Evolutionary conservation across 305 asterid genomes (phyloP).

Genomic region (Fraxinus floribunda): DNA sequence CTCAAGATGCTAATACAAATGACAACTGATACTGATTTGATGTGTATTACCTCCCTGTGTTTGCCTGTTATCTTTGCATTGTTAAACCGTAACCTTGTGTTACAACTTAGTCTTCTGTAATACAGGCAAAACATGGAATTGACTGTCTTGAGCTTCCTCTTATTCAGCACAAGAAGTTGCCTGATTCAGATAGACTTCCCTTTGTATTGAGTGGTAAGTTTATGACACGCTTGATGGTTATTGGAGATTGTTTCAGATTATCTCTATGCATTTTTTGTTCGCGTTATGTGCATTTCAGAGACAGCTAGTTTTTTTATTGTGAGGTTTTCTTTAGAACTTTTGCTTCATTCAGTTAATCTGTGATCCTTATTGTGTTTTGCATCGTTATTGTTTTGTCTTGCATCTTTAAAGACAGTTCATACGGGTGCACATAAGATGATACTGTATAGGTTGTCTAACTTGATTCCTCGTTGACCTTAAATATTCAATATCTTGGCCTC

Average conservation of each 20-base stretch:
- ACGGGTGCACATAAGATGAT: background rate
- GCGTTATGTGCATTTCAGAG: background rate
- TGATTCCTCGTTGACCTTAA: background rate
- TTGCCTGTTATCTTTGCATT: background rate
- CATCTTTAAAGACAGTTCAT: background rate
- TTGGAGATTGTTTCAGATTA: background rate
- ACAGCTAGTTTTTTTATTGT: background rate
- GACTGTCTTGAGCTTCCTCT: conserved; percentile 77
- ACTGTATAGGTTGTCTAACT: background rate
- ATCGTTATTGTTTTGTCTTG: background rate
- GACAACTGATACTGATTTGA: background rate
- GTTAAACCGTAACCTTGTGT: background rate
- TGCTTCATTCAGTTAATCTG: background rate
- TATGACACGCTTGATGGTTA: conserved; percentile 3
- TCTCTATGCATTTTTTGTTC: background rate
- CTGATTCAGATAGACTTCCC: conserved; percentile 57
- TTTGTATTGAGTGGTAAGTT: conserved; percentile 50
- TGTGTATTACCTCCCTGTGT: background rate
- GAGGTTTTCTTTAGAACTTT: background rate
- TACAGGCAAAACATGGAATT: conserved; percentile 62
- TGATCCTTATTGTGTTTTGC: background rate
- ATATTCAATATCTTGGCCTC: background rate
- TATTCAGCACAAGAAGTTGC: conserved; percentile 60
- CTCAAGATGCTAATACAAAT: background rate
- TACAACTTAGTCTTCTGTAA: background rate